Evolutionary conservation across 352 stramenopile species (phyloP).

Genomic region (Thraustochytrium sp.): DNA sequence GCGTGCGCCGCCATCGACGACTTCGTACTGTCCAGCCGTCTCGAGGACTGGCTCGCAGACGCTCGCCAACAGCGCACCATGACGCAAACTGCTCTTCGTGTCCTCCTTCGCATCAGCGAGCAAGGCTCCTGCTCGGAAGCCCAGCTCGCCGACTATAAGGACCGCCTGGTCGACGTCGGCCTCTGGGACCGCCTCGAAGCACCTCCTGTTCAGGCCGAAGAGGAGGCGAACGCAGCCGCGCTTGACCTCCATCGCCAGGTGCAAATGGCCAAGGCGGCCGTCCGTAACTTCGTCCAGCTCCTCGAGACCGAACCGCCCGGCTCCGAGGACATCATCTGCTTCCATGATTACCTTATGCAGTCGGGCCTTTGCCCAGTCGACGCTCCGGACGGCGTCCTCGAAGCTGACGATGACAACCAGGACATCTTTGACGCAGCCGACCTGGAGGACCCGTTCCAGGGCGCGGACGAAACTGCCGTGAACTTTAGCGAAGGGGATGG

Average conservation of each 20-base stretch:
- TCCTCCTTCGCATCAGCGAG: background rate
- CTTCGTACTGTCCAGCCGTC: background rate
- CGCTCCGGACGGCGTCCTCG: no score
- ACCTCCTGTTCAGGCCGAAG: background rate
- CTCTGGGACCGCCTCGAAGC: slow-evolving; percentile 9
- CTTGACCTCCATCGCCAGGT: background rate
- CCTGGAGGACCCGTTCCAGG: background rate
- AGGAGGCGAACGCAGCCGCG: background rate
- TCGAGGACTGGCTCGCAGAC: slow-evolving; percentile 14
- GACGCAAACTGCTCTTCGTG: background rate
- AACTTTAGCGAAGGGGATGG: background rate
- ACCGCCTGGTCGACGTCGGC: slow-evolving; percentile 11
- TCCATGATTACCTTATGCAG: background rate
- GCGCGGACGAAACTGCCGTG: background rate
- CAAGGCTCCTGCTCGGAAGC: background rate
- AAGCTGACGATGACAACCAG: background rate
- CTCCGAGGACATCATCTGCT: background rate
- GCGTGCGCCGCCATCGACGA: background rate
- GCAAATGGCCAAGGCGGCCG: slow-evolving; percentile 22
- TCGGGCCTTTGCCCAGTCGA: background rate
- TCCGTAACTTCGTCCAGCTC: slow-evolving; percentile 37
- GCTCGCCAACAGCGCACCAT: background rate
- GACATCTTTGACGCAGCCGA: background rate
- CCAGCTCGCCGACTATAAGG: slow-evolving; percentile 23
- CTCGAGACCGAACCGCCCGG: background rate